A percentile compares a stretch with the other conserved stretches of the same genome.
phyloP scores from a whole-genome alignment of 306 rosid species.

The Vachellia collinsii region DNA sequence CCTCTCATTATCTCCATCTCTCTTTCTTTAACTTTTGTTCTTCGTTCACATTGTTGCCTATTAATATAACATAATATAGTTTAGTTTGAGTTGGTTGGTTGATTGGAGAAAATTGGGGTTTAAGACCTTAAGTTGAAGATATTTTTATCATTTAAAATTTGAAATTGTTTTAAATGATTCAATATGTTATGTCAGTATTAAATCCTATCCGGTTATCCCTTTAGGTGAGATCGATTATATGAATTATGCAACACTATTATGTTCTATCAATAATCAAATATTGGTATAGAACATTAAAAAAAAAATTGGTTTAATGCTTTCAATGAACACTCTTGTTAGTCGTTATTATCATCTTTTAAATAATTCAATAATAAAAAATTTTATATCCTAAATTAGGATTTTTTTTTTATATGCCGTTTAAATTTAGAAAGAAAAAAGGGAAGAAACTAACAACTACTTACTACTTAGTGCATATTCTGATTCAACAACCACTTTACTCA shows the following conservation, averaged over 20 bases:
- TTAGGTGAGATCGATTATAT: too few relatives aligned
- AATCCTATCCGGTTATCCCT: too few relatives aligned
- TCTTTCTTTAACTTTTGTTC: background rate
- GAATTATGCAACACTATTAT: too few relatives aligned
- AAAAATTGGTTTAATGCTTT: too few relatives aligned
- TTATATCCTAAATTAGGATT: background rate
- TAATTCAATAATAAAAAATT: background rate
- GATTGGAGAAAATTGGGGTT: background rate
- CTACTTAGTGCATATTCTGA: background rate
- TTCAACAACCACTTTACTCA: background rate
- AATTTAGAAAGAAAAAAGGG: background rate
- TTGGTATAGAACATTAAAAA: too few relatives aligned
- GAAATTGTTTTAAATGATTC: too few relatives aligned
- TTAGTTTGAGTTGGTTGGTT: background rate
- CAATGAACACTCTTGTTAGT: too few relatives aligned
- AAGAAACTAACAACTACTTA: background rate
- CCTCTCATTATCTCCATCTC: conserved; percentile 69
- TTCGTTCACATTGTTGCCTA: background rate
- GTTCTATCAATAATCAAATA: too few relatives aligned
- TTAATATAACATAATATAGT: conserved; percentile 25
- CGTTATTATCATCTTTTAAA: too few relatives aligned
- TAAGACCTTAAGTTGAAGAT: background rate
- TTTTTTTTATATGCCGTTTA: background rate
- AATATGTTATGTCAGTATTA: too few relatives aligned
- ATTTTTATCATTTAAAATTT: too few relatives aligned